phyloP scores from a whole-genome alignment of 441 rosid genomes.

The Syzygium malaccense region DNA sequence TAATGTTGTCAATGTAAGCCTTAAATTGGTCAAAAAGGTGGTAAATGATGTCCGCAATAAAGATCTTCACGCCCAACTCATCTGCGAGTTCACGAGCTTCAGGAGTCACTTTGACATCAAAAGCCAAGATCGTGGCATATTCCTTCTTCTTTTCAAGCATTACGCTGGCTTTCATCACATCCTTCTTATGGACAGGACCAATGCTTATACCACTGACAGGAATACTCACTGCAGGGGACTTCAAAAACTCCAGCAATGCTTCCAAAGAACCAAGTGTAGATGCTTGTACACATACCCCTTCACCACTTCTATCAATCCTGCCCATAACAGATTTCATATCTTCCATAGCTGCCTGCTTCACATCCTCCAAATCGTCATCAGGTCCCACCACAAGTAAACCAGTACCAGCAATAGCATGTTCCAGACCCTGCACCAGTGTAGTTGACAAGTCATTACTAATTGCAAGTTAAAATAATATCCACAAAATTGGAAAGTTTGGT shows the following conservation, averaged over 20 bases:
- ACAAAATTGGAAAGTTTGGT: background rate
- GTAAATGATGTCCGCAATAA: constrained; percentile 91
- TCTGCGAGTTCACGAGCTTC: constrained; percentile 90
- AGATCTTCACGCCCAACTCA: constrained; percentile 84
- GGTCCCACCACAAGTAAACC: constrained; percentile 73
- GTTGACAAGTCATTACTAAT: constrained; percentile 8
- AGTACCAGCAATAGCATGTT: constrained; percentile 95
- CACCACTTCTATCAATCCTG: constrained; percentile 80
- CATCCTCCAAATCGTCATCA: constrained; percentile 71
- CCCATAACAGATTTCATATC: constrained; percentile 86
- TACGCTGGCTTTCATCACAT: constrained; percentile 90
- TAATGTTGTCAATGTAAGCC: constrained; percentile 76
- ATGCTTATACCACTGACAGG: constrained; percentile 92
- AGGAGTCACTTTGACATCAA: constrained; percentile 86
- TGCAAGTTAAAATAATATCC: background rate
- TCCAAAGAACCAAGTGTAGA: constrained; percentile 94
- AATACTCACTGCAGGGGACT: constrained; percentile 73
- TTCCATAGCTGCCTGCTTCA: constrained; percentile 61
- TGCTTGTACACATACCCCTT: constrained; percentile 95
- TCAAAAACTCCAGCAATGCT: constrained; percentile 88
- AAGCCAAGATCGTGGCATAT: constrained; percentile 88
- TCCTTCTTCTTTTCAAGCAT: constrained; percentile 97
- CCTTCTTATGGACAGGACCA: constrained; percentile 91
- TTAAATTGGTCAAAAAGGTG: constrained; percentile 90
- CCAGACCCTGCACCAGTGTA: constrained; percentile 61